Percentiles rank a stretch among this genome's conserved stretches.
These are phyloP conservation scores for Choiromyces venosus DNA, from an alignment of 495 filamentous ascomycete genomes.

Conservation along the genomic window DNA sequence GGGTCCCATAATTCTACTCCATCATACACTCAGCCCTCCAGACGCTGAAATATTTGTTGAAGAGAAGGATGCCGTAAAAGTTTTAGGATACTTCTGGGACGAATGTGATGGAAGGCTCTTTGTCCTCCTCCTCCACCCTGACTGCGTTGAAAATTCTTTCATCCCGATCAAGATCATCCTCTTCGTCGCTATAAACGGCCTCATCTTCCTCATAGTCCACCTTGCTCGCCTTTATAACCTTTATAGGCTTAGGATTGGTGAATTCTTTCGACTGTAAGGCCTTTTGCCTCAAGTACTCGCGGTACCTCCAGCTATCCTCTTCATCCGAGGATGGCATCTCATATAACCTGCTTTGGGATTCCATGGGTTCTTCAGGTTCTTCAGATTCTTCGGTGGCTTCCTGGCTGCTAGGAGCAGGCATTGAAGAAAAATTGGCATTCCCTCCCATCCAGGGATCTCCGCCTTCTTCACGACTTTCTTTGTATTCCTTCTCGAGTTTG, in stretches of 20 bases:
- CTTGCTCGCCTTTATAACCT: constrained; percentile 53
- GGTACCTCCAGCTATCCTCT: constrained; percentile 77
- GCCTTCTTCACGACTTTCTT: constrained; percentile 64
- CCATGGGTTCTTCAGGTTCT: constrained; percentile 53
- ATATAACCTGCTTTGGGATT: constrained; percentile 48
- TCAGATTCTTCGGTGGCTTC: constrained; percentile 49
- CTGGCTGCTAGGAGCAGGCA: constrained; percentile 30
- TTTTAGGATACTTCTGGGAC: constrained; percentile 24
- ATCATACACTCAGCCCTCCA: constrained; percentile 18
- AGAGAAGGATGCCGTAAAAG: constrained; percentile 57
- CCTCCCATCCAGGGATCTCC: constrained; percentile 62
- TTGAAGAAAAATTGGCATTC: constrained; percentile 67
- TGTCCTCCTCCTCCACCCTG: constrained; percentile 50
- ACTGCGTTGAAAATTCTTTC: constrained; percentile 86
- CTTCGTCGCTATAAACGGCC: constrained; percentile 61
- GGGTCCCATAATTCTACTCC: not conserved
- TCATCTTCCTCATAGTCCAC: constrained; percentile 69
- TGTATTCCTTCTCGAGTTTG: constrained; percentile 83
- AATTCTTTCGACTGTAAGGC: constrained; percentile 85
- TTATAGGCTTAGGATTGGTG: constrained; percentile 54
- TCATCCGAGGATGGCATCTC: constrained; percentile 54
- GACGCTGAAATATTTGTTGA: constrained; percentile 57
- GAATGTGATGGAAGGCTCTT: constrained; percentile 37
- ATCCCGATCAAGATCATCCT: constrained; percentile 42
- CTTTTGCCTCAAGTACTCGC: constrained; percentile 80